Evolutionary conservation across 371 early-diverging fungal species (phyloP).

Genomic region (Circinella umbellata): DNA sequence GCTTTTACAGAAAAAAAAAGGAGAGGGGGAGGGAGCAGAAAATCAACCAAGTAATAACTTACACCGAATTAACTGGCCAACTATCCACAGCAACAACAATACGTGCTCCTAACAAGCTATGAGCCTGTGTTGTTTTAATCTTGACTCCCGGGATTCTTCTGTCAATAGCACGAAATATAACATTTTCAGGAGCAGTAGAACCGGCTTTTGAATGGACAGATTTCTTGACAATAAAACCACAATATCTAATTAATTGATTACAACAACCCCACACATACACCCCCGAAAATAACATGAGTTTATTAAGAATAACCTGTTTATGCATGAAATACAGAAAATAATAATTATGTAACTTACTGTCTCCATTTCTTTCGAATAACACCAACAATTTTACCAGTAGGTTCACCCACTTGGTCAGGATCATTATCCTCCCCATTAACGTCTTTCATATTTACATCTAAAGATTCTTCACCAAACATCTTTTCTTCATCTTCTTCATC

Average conservation of each 20-base stretch:
- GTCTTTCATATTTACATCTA: constrained; percentile 33
- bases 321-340: background rate
- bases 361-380: constrained; percentile 95
- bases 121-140: constrained; percentile 89
- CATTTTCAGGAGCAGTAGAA: constrained; percentile 53
- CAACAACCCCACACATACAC: no score
- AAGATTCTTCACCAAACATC: constrained; percentile 47
- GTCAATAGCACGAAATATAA: constrained; percentile 90
- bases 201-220: constrained; percentile 61
- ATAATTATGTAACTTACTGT: constrained; percentile 50
- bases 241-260: constrained; percentile 51
- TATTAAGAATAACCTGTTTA: no score
- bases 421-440: constrained; percentile 11
- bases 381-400: constrained; percentile 90
- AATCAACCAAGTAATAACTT: constrained; percentile 18
- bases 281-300: no score
- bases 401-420: constrained; percentile 47
- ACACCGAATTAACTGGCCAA: constrained; percentile 83
- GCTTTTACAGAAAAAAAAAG: no score
- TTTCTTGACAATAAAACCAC: constrained; percentile 88
- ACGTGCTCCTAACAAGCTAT: constrained; percentile 74
- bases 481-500: constrained; percentile 64
- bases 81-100: constrained; percentile 91
- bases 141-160: constrained; percentile 89
- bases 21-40: no score